A percentile compares a stretch with the other conserved stretches of the same genome.
Evolutionary conservation across 257 asterid species (phyloP).

Genomic region (Fraxinus anomala): DNA sequence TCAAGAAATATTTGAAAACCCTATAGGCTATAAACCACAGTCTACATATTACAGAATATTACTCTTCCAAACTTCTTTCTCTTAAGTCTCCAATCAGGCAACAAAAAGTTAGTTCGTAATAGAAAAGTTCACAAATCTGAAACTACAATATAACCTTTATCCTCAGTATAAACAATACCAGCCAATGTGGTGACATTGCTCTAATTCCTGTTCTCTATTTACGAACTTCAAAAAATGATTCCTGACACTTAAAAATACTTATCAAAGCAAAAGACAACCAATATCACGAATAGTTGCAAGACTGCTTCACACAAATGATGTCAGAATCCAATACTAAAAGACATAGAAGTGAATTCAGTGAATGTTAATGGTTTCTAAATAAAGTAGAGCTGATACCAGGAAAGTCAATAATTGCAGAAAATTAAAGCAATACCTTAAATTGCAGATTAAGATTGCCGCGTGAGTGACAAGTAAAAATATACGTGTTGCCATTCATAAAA

Average conservation of each 20-base stretch:
- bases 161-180: neutral
- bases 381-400: neutral
- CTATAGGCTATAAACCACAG: neutral
- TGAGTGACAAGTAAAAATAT: neutral
- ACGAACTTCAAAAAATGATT: neutral
- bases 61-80: slow-evolving; percentile 8
- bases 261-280: neutral
- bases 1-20: neutral
- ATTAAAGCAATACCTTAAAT: neutral
- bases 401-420: neutral
- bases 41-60: neutral
- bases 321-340: neutral
- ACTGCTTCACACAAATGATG: neutral
- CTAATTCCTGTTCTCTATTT: neutral
- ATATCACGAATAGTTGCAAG: neutral
- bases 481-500: neutral
- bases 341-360: neutral
- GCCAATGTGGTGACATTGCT: neutral
- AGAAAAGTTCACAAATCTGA: neutral
- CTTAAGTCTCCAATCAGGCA: neutral
- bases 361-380: neutral
- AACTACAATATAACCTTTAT: neutral
- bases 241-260: neutral
- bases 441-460: neutral
- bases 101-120: neutral